Evolutionary conservation across 129 eudicot species (phyloP), one percentile per base, ranked within the genome.

Genomic region (Saposhnikovia divaricata): DNA sequence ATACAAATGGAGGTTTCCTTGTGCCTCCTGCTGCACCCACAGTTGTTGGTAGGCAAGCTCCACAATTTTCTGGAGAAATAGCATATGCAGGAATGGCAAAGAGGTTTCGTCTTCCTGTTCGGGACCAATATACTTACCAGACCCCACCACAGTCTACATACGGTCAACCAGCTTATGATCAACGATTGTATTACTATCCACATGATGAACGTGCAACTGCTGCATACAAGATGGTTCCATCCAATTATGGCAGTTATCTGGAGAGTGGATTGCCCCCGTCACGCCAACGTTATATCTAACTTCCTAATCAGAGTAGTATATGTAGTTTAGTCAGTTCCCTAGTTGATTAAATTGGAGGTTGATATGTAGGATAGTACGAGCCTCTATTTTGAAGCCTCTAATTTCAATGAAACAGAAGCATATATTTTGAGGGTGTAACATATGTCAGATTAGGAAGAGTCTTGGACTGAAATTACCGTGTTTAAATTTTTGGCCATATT

Each of bases 181-280:
- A 84, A 61, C 76, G 80, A 55, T 55, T 83, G 0, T 82, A 82
- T 74, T 85, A 89, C 82, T 85, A 82, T 59, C 88, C 85, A 6
- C 84, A 72, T 27, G 84, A 82, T 40, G 84, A 81, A n/a, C 63
- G 77, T 31, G 69, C 31, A 2, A 69, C 79, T n/a, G 23, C 80
- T 34, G 50, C 77, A 16, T 83, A 75, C 37, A 15, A 50, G 7
- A 50, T 23, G 21, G 55, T 50, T 48, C 19, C 83, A 15, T 59
- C 87, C 7, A 57, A 53, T 47, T 84, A 85, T 38, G 83, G 79
- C 23, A 37, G 83, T 40, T 85, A 85, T 63, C 48, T 77, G 77
- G 75, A 69, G 5, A 79, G 73, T 55, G 21, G 55, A 74, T 48
- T 79, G 43, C 81, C 42, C 34, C 34, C 83, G 16, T 66, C 86